A percentile compares a stretch with the other conserved stretches of the same genome.
Evolutionary conservation across 306 rosid genomes (phyloP).

Genomic region (Vigna mungo): DNA sequence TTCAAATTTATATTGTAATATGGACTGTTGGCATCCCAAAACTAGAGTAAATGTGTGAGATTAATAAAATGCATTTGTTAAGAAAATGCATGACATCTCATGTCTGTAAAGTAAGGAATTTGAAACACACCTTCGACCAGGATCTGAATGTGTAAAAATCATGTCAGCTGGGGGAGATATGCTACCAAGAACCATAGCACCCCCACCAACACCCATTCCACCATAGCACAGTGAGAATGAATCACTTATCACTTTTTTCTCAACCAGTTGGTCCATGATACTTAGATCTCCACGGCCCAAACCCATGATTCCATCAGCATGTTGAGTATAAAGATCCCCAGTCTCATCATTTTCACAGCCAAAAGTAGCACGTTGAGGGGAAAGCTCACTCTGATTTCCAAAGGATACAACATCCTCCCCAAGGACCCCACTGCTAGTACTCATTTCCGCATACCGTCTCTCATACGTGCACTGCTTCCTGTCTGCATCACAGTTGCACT

Average conservation of each 20-base stretch:
- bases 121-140: slow-evolving; percentile 78
- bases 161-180: slow-evolving; percentile 79
- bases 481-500: slow-evolving; percentile 74
- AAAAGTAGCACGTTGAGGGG: slow-evolving; percentile 81
- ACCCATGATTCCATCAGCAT: slow-evolving; percentile 98
- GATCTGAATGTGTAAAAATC: slow-evolving; percentile 77
- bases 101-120: slow-evolving; percentile 42
- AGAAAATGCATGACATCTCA: slow-evolving; percentile 58
- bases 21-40: slow-evolving; percentile 99
- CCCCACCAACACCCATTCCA: slow-evolving; percentile 98
- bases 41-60: slow-evolving; percentile 99
- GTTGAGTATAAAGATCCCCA: slow-evolving; percentile 90
- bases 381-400: slow-evolving; percentile 77
- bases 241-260: slow-evolving; percentile 72
- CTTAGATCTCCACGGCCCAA: slow-evolving; percentile 92
- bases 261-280: slow-evolving; percentile 90
- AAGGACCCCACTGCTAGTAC: slow-evolving; percentile 88
- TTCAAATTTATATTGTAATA: slow-evolving; percentile 95
- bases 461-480: slow-evolving; percentile 75
- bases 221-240: slow-evolving; percentile 98
- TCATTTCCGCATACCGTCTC: slow-evolving; percentile 96
- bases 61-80: slow-evolving; percentile 69
- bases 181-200: slow-evolving; percentile 96
- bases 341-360: slow-evolving; percentile 94
- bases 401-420: slow-evolving; percentile 87